These are phyloP conservation scores for Pseudogymnoascus sp. DNA, from an alignment of 2,329 filamentous ascomycete genomes.

Conservation along the genomic window DNA sequence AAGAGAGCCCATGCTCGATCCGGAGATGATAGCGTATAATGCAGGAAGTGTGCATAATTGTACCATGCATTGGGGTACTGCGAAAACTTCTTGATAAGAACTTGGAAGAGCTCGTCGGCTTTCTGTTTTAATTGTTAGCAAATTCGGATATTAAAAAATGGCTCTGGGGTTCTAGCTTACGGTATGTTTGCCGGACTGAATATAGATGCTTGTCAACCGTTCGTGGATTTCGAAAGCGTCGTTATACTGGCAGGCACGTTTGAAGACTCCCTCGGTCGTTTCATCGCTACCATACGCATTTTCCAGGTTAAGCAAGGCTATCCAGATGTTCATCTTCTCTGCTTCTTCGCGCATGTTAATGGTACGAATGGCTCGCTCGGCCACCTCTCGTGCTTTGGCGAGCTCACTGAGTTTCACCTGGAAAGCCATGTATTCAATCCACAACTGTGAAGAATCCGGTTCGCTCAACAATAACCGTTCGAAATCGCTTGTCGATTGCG, in stretches of 20 bases:
- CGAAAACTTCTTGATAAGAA: slow-evolving; percentile 79
- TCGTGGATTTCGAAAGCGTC: slow-evolving; percentile 85
- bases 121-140: slow-evolving; percentile 45
- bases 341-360: slow-evolving; percentile 87
- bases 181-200: slow-evolving; percentile 76
- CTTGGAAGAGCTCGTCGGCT: slow-evolving; percentile 81
- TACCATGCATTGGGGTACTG: slow-evolving; percentile 74
- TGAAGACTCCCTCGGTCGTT: slow-evolving; percentile 76
- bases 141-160: not conserved
- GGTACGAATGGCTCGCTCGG: slow-evolving; percentile 79
- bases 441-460: slow-evolving; percentile 85
- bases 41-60: slow-evolving; percentile 91
- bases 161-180: slow-evolving; percentile 43
- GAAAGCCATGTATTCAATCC: slow-evolving; percentile 99
- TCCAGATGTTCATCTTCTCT: slow-evolving; percentile 93
- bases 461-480: slow-evolving; percentile 87
- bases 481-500: slow-evolving; percentile 84
- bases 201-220: slow-evolving; percentile 86
- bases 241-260: slow-evolving; percentile 87
- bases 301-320: slow-evolving; percentile 88
- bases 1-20: slow-evolving; percentile 72
- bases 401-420: slow-evolving; percentile 88
- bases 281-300: slow-evolving; percentile 82
- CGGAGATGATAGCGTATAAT: slow-evolving; percentile 61
- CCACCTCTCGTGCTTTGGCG: slow-evolving; percentile 78